Evolutionary conservation across 306 rosid genomes (phyloP).

Genomic region (Luffa aegyptiaca): DNA sequence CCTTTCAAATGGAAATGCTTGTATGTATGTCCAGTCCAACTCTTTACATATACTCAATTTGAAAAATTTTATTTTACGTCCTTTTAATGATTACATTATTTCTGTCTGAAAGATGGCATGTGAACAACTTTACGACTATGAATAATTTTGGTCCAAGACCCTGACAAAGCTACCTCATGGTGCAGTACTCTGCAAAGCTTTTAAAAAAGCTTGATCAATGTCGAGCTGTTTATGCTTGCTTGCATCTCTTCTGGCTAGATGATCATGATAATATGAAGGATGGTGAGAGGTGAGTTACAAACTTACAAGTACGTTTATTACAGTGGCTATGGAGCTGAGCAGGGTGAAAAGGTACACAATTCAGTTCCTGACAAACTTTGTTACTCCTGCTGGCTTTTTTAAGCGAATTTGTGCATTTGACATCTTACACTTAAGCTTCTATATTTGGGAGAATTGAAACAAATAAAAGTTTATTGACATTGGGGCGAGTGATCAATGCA

Average conservation of each 20-base stretch:
- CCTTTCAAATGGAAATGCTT: background rate
- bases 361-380: background rate
- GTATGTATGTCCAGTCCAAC: background rate
- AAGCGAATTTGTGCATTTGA: background rate
- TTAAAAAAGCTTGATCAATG: conserved; percentile 93
- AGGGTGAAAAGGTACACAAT: conserved; percentile 79
- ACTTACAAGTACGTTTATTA: conserved; percentile 15
- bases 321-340: conserved; percentile 96
- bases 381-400: background rate
- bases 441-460: background rate
- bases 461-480: no score
- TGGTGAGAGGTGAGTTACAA: conserved; percentile 69
- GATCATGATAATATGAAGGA: conserved; percentile 85
- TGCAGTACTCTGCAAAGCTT: conserved; percentile 92
- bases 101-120: background rate
- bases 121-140: background rate
- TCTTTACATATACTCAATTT: background rate
- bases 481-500: conserved; percentile 60
- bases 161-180: background rate
- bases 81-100: background rate
- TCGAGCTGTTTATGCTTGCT: conserved; percentile 86
- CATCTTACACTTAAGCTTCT: background rate
- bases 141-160: background rate
- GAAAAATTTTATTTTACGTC: background rate
- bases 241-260: conserved; percentile 91